Base-by-base conservation (phyloP, 208 protist species). In the Leptomonas pyrrhocoris region DNA sequence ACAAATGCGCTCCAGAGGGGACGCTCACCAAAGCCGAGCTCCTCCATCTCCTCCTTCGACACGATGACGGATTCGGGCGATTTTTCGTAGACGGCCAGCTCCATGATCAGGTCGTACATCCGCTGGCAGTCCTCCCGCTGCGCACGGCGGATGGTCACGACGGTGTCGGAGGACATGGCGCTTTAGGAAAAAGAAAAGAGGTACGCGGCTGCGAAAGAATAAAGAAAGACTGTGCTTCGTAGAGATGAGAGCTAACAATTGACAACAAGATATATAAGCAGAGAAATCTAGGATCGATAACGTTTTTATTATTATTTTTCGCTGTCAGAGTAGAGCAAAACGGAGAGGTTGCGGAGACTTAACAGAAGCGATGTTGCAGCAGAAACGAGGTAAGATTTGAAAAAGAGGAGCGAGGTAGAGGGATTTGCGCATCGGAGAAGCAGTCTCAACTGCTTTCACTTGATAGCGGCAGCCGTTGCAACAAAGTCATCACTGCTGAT, bases 1-100 rank as follows among this genome's bases (percentile, higher is more conserved):
- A 88, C 79, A 38, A 82, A 82, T 28, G 76, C 83, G 18, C 68
- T 65, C 73, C 78, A 88, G 8, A 88, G 34, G 16, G 73, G 59
- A 9, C 68, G 42, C 36, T 68, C 45, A 25, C 75, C 75, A 46
- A 88, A 88, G 45, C 81, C 77, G 1, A 64, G 43, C 57, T 70
- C 63, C 34, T 74, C 65, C 76, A 88, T 81, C 59, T 79, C 69
- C 21, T 66, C 82, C 23, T 74, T 55, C 12, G 67, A 69, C 19
- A 85, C 75, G 1, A 69, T 69, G 38, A 84, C 79, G 31, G 46
- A 68, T 31, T 88, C 67, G 12, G 67, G 71, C 5, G 38, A 43
- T 28, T 76, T 74, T 55, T 88, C 79, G 61, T 83, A 83, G 13
- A 75, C 30, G 27, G 83, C 83, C 38, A 85, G 72, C 61, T 84